Conservation (phyloP, 805 yeast species). For the Starmera pachycereana region DNA sequence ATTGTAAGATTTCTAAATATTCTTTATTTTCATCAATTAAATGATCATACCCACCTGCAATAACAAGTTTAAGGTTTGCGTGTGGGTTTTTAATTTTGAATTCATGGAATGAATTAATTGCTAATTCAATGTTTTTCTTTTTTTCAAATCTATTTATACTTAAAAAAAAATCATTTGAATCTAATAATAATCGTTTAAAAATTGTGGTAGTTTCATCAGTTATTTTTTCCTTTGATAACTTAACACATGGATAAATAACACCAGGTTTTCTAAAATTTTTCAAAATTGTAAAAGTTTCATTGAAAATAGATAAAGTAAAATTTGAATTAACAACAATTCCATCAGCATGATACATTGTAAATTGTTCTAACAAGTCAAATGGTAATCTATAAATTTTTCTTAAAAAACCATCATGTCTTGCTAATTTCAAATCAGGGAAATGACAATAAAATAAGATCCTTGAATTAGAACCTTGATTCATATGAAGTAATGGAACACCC, state of each 20-base stretch:
- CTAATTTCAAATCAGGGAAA: slow-evolving; percentile 83
- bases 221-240: slow-evolving; percentile 25
- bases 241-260: slow-evolving; percentile 56
- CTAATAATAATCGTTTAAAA: slow-evolving; percentile 11
- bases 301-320: slow-evolving; percentile 67
- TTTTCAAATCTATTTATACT: slow-evolving; percentile 86
- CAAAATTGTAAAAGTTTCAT: slow-evolving; percentile 44
- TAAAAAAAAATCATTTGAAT: slow-evolving; percentile 33
- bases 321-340: slow-evolving; percentile 77
- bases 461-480: slow-evolving; percentile 29
- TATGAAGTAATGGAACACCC: slow-evolving; percentile 62
- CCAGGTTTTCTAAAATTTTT: slow-evolving; percentile 19
- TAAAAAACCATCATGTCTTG: slow-evolving; percentile 42
- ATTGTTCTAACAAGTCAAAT: slow-evolving; percentile 76
- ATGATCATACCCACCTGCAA: slow-evolving; percentile 89
- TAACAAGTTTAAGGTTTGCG: slow-evolving; percentile 38
- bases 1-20: slow-evolving; percentile 52
- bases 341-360: slow-evolving; percentile 71
- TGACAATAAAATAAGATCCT: slow-evolving; percentile 84
- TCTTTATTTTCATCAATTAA: slow-evolving; percentile 67
- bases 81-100: slow-evolving; percentile 18
- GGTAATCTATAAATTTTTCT: slow-evolving; percentile 67
- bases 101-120: slow-evolving; percentile 54
- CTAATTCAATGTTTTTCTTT: slow-evolving; percentile 74
- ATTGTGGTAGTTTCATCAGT: slow-evolving; percentile 7